Evolutionary conservation across 2,329 filamentous ascomycete genomes (phyloP), one percentile per base, ranked within the genome.

Genomic region (Cordyceps cateniannulata): DNA sequence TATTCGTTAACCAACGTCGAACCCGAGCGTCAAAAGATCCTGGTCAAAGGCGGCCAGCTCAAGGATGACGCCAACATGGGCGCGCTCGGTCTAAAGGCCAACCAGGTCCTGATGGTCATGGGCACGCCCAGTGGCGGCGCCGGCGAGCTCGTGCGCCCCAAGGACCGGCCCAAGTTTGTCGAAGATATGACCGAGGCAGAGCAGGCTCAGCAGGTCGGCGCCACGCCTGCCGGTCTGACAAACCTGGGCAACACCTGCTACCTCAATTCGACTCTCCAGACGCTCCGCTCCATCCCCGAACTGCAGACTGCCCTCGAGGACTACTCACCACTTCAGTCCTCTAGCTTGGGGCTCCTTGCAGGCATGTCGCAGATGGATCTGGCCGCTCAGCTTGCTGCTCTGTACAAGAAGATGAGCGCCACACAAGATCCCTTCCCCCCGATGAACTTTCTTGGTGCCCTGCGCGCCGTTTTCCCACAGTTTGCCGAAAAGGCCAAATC

Each of bases 201-300:
- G 74, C 85, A 87, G 57, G 93, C 95, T 24, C 86, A 87, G 73
- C 85, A 89, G 71, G 88, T 88, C 62, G 92, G 91, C 62, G 93
- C 93, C 52, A 93, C 84, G 50, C 95, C 96, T 1, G 89, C 93
- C 61, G 95, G 95, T 51, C 79, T 99, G 63, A 84, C 89, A 72
- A 99, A 99, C 71, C 79, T 97, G 63, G 95, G 96, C 67, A 99
- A 99, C 75, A 99, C 96, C 4, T 99, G 95, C 79, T 99, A 99
- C 73, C 86, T 98, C 70, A 99, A 99, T 80, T 95, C 95, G 54
- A 96, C 93, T 0, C 81, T 99, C n/a, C 96, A 99, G 74, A 89
- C 91, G 4, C 79, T 99, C 66, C 87, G 90, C 64, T 83, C 88
- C 58, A 91, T 99, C 62, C 95, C 95, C 9, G 95, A 99, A 77